Evolutionary conservation across 257 asterid genomes (phyloP).

Genomic region (Solanum pennellii): DNA sequence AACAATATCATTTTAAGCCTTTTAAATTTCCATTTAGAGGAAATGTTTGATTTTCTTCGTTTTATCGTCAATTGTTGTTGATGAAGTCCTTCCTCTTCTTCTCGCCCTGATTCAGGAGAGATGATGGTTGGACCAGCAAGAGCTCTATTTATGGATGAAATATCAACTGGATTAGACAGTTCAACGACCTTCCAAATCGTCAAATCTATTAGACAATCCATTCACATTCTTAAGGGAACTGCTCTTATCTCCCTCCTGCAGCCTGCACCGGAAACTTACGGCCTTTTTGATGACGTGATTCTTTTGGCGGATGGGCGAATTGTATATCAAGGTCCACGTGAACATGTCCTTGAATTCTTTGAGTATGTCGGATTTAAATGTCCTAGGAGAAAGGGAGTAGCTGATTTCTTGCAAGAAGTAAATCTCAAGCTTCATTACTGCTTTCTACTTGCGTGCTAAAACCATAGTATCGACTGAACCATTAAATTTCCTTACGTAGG

Average conservation of each 20-base stretch:
- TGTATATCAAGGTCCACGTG: slow-evolving; percentile 91
- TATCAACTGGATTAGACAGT: slow-evolving; percentile 87
- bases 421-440: background rate
- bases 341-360: slow-evolving; percentile 58
- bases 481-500: slow-evolving; percentile 19
- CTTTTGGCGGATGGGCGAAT: slow-evolving; percentile 68
- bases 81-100: background rate
- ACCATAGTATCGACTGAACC: background rate
- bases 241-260: slow-evolving; percentile 77
- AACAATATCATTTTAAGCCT: background rate
- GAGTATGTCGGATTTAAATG: slow-evolving; percentile 72
- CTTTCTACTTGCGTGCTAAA: background rate
- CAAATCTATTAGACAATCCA: slow-evolving; percentile 59
- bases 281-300: slow-evolving; percentile 67
- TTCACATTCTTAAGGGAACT: slow-evolving; percentile 77
- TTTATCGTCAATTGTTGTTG: background rate
- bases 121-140: slow-evolving; percentile 88
- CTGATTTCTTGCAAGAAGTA: slow-evolving; percentile 92
- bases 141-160: slow-evolving; percentile 90
- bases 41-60: background rate
- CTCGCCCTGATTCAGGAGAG: slow-evolving; percentile 40
- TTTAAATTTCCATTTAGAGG: background rate
- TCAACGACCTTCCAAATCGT: slow-evolving; percentile 86
- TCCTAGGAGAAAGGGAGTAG: slow-evolving; percentile 83
- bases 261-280: slow-evolving; percentile 89